Evolutionary conservation across 192 early-diverging fungal genomes (phyloP).

Genomic region (Spinellus fusiger): DNA sequence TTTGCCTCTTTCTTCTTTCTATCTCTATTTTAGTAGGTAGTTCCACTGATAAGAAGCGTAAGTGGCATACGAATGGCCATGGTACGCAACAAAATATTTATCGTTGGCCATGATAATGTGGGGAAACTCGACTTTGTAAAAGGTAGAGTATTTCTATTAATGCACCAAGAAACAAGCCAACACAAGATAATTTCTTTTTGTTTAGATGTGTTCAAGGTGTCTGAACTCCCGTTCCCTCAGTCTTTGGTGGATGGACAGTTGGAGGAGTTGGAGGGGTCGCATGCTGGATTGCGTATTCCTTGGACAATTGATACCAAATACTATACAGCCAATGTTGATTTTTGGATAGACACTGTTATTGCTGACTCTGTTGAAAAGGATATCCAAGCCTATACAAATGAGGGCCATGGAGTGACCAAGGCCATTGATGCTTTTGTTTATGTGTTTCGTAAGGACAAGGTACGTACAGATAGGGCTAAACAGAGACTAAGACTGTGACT

Average conservation of each 20-base stretch:
- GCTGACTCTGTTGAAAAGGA: conserved; percentile 7
- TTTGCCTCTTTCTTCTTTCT: background rate
- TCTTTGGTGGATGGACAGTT: conserved; percentile 1
- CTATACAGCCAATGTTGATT: conserved; percentile 55
- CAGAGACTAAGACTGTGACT: background rate
- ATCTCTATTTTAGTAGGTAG: too few relatives aligned
- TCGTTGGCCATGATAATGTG: conserved; percentile 44
- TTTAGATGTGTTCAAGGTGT: conserved; percentile 6
- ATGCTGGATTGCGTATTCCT: conserved; percentile 40
- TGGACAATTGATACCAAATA: conserved; percentile 61
- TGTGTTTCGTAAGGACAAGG: conserved; percentile 54
- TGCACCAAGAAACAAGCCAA: background rate
- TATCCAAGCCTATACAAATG: conserved; percentile 13
- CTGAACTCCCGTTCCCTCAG: conserved; percentile 5
- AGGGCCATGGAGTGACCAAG: conserved; percentile 37
- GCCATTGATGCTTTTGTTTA: conserved; percentile 58
- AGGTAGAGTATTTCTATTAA: conserved; percentile 27
- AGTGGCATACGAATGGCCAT: background rate
- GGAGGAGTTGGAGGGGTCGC: conserved; percentile 13
- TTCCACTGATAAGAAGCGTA: background rate
- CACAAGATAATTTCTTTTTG: background rate
- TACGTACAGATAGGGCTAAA: conserved; percentile 6
- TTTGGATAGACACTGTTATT: conserved; percentile 58
- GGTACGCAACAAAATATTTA: conserved; percentile 52
- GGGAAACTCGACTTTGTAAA: conserved; percentile 46